A percentile compares a stretch with the other conserved stretches of the same genome.
phyloP scores from a whole-genome alignment of 768 basidiomycete species.

The Lactarius pseudohatsudake region DNA sequence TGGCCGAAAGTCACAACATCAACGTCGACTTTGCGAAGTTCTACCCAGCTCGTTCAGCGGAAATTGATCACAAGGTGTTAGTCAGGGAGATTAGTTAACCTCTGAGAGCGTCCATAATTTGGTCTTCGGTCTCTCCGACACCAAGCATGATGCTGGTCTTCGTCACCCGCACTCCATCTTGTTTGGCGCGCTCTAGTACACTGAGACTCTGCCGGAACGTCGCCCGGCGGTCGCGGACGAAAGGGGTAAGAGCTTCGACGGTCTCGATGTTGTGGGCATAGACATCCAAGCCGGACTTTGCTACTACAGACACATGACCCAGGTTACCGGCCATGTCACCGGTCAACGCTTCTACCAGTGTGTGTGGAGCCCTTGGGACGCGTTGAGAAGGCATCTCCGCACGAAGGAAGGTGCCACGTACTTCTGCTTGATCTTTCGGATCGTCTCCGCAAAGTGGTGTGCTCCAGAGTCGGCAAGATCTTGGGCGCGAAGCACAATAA shows the following conservation, averaged over 20 bases:
- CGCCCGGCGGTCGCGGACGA: conserved; percentile 92
- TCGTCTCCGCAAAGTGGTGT: conserved; percentile 93
- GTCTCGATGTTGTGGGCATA: conserved; percentile 99
- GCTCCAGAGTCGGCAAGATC: conserved; percentile 92
- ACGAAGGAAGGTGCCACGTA: conserved; percentile 35
- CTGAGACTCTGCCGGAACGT: conserved; percentile 82
- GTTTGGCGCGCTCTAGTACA: conserved; percentile 82
- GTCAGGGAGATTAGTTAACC: conserved; percentile 48
- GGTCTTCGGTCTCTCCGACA: conserved; percentile 85
- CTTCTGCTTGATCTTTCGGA: conserved; percentile 95
- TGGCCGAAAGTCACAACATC: conserved; percentile 99
- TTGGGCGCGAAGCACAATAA: conserved; percentile 36
- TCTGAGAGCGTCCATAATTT: conserved; percentile 77
- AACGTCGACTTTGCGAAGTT: conserved; percentile 82
- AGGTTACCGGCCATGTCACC: conserved; percentile 88
- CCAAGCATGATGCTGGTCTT: conserved; percentile 99
- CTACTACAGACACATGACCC: conserved; percentile 76
- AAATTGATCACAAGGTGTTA: conserved; percentile 2
- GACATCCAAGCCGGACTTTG: conserved; percentile 92
- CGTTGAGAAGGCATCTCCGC: conserved; percentile 2
- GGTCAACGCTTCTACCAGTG: conserved; percentile 94
- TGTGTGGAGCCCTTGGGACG: conserved; percentile 76
- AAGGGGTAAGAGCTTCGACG: conserved; percentile 90
- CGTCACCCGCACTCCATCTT: conserved; percentile 80
- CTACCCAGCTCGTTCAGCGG: conserved; percentile 43